Evolutionary conservation across 2,329 filamentous ascomycete species (phyloP), one percentile per base, ranked within the genome.

Genomic region (Zopfia rhizophila): DNA sequence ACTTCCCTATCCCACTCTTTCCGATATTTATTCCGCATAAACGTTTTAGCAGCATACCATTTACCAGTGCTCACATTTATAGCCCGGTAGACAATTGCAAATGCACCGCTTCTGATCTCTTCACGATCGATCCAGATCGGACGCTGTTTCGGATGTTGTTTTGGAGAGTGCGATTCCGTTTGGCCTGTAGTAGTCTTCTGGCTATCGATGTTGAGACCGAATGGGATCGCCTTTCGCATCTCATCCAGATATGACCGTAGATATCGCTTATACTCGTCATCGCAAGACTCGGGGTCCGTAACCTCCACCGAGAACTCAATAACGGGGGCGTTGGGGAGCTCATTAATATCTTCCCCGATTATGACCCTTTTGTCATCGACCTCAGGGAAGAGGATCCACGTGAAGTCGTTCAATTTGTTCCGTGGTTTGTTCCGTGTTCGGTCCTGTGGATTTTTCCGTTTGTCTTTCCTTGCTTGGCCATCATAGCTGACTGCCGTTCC

Each of bases 221-320:
- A 37, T 24, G 33, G 33, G 33, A 37, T 37, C 18, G 33, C 33
- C 33, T 8, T 37, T 37, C 33, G 17, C 33, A 37, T 37, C 33
- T 37, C 33, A 18, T 37, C 33, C 11, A 37, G 33, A 37, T 7
- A 37, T 37, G 18, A 11, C 16, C 22, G 10, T 18, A 7, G 16
- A 8, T 19, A 18, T 12, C 14, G 8, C 17, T 6, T 37, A 18
- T 37, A 37, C 14, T 37, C 7, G 8, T 22, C 18, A 11, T 22
- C 8, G 33, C 33, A 37, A 18, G 33, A 37, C 33, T 37, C 17
- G 33, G 33, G 33, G 7, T 37, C 18, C 33, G 33, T 18, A 22
- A 37, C 33, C 33, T 37, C 33, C 33, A 37, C 33, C 18, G 33
- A 37, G 33, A 37, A 37, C 33, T 37, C 33, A 18, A 37, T 22